A percentile compares a stretch with the other conserved stretches of the same genome.
Conservation (phyloP, 83 land plant species). For the Thuja plicata region DNA sequence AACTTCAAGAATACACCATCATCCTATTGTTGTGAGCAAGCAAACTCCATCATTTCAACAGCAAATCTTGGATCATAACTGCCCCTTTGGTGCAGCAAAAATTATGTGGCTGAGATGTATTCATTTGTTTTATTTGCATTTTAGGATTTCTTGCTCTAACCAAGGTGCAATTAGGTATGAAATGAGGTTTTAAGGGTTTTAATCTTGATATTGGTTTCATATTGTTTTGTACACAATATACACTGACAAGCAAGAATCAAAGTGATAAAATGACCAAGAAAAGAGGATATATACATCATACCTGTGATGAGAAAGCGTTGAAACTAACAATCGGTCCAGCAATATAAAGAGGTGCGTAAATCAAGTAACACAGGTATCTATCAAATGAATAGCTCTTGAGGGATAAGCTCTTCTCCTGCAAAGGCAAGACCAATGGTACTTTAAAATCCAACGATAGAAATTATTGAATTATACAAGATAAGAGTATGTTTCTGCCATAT, state of each 20-base stretch:
- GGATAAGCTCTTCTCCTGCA: constrained; percentile 50
- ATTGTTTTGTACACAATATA: not conserved
- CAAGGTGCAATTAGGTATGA: too few species aligned
- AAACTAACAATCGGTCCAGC: constrained; percentile 94
- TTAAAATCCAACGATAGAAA: not conserved
- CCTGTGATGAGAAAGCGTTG: constrained; percentile 94
- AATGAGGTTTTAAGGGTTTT: too few species aligned
- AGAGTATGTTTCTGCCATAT: not conserved
- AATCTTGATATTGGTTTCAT: not conserved
- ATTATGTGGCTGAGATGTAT: too few species aligned
- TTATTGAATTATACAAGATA: not conserved
- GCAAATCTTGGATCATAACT: too few species aligned
- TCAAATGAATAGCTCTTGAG: constrained; percentile 49
- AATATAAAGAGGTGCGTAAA: constrained; percentile 90
- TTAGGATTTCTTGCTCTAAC: too few species aligned
- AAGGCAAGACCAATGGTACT: constrained; percentile 4
- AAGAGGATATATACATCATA: constrained; percentile 18
- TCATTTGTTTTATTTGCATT: too few species aligned
- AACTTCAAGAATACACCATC: too few species aligned
- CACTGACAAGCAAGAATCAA: not conserved
- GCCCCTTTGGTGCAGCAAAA: too few species aligned
- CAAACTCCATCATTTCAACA: too few species aligned
- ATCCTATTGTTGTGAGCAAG: too few species aligned
- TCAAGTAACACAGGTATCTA: constrained; percentile 72
- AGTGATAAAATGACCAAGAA: not conserved